phyloP scores from a whole-genome alignment of 1,139 yeast genomes.

The Saccharomyces hybrid region DNA sequence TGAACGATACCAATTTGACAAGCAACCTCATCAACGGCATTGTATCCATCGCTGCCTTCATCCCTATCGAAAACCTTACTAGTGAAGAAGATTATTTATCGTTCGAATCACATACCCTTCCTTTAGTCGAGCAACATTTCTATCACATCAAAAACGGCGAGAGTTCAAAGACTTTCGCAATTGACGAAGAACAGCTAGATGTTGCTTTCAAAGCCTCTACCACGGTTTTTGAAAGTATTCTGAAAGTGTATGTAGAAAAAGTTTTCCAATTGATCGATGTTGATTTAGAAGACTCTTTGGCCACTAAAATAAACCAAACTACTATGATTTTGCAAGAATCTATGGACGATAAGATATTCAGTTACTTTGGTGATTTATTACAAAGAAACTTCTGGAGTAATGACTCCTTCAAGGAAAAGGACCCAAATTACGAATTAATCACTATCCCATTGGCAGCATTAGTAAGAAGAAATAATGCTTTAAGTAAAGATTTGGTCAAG shows the following conservation, averaged over 20 bases:
- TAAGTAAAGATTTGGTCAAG: conserved; percentile 35
- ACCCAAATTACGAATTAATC: conserved; percentile 29
- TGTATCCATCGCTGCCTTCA: conserved; percentile 61
- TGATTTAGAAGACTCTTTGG: conserved; percentile 56
- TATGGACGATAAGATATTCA: conserved; percentile 55
- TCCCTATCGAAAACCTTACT: conserved; percentile 56
- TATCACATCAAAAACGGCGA: conserved; percentile 39
- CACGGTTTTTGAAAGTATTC: conserved; percentile 56
- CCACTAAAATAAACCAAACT: conserved; percentile 49
- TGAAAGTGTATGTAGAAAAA: conserved; percentile 51
- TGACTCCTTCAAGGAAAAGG: conserved; percentile 41
- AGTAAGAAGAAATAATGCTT: conserved; percentile 43
- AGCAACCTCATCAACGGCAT: conserved; percentile 62
- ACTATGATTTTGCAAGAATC: conserved; percentile 64
- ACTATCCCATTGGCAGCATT: conserved; percentile 66
- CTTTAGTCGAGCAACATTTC: conserved; percentile 58
- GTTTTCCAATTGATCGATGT: conserved; percentile 58
- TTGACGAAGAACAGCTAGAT: conserved; percentile 42
- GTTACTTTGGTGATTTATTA: conserved; percentile 32
- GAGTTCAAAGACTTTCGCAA: conserved; percentile 17
- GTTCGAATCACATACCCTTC: conserved; percentile 41
- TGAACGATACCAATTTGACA: conserved; percentile 76
- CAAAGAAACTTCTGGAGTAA: conserved; percentile 58
- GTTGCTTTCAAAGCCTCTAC: conserved; percentile 69
- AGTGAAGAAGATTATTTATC: conserved; percentile 43